Base-by-base conservation (phyloP, 2,329 filamentous ascomycete species). In the Phoma sp. region DNA sequence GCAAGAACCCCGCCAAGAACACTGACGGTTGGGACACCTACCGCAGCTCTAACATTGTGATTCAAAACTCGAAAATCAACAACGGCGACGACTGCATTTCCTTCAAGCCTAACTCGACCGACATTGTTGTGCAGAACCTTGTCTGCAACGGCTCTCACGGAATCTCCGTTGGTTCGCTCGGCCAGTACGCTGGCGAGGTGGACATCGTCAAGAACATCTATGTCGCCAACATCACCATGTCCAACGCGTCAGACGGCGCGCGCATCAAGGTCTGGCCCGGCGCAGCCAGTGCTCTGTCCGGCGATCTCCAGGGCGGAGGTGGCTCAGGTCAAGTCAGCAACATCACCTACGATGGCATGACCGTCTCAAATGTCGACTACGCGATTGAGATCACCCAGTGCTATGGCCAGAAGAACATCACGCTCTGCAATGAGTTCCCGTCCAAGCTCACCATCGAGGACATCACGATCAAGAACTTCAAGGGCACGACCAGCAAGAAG, bases 241-340 rank as follows among this genome's bases (percentile, higher is more conserved):
- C 74, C 63, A 76, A 79, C 53, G 69, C 68, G 2, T 77, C 83
- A 48, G 85, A 89, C 60, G 87, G 85, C 27, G 88, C 88, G 0
- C 84, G 88, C 55, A 90, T 91, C 76, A 91, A 91, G 74, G 87
- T 90, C 51, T 91, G 88, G 88, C 87, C 88, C 0, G 85, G 85
- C 31, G 66, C 81, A 17, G 64, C 79, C 4, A 80, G 83, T 2
- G 80, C 81, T 0, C 74, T 88, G 4, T 84, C 84, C 17, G 84
- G 81, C 17, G 84, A 87, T 51, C 80, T 88, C 0, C 84, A 86
- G 64, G 88, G 87, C 6, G 87, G 87, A n/a, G 87, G 87, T 17
- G 87, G 87, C 33, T 74, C 73, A 5, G 86, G 88, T 24, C 77
- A 78, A 35, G 87, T 90, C 41, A 80, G 79, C 53, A 90, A 90